Conservation (phyloP, 2,329 filamentous ascomycete species). For the Colletotrichum sublineola region DNA sequence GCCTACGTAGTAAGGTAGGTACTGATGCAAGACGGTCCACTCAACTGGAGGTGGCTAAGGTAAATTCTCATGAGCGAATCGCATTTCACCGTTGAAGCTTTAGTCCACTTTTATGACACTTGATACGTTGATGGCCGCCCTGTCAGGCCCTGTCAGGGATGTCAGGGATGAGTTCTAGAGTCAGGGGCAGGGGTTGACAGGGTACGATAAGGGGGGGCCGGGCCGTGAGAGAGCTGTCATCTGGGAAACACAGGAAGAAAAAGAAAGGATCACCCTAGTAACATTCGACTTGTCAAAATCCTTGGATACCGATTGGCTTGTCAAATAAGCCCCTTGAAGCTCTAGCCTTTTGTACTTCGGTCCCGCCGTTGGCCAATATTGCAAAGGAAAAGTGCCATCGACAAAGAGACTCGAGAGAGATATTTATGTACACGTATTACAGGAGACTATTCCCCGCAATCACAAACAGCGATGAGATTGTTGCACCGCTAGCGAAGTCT, state of each 20-base stretch:
- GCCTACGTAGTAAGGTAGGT: too few species aligned
- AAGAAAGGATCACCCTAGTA: conserved; percentile 6
- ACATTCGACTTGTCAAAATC: conserved; percentile 14
- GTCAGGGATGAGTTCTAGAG: conserved; percentile 15
- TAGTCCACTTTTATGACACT: conserved; percentile 22
- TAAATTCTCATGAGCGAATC: conserved; percentile 33
- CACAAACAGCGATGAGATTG: not conserved
- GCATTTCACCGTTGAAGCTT: conserved; percentile 4
- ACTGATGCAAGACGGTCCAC: not conserved
- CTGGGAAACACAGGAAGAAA: conserved; percentile 4
- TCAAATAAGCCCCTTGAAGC: not conserved
- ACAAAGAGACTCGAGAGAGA: not conserved
- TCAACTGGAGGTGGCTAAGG: conserved; percentile 30
- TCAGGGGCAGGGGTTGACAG: conserved; percentile 20
- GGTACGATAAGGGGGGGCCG: conserved; percentile 6
- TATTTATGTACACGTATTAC: not conserved
- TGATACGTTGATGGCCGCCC: conserved; percentile 19
- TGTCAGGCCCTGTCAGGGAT: not conserved
- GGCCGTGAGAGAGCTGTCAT: conserved; percentile 9
- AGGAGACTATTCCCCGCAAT: not conserved
- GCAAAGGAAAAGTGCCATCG: conserved; percentile 16
- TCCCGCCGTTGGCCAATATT: conserved; percentile 5
- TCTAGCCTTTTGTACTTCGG: conserved; percentile 17
- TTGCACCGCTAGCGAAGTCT: not conserved
- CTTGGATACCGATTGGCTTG: conserved; percentile 29